Conservation (phyloP, 345 rosid species). For the Pugionium dolabratum region DNA sequence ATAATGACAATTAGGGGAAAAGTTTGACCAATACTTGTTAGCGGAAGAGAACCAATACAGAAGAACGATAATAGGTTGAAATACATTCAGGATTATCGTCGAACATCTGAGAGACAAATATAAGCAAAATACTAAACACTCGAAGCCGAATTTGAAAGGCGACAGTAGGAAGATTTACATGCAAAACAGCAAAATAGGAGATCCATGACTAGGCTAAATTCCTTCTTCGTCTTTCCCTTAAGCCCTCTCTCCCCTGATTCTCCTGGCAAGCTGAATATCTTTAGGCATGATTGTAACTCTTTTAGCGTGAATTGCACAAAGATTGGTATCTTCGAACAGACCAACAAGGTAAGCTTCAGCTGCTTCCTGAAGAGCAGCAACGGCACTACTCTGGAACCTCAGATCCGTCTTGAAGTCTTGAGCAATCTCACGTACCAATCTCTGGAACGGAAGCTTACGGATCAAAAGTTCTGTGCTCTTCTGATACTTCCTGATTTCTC, state of each 20-base stretch:
- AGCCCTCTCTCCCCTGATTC: slow-evolving; percentile 65
- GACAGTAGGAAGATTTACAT: slow-evolving; percentile 5
- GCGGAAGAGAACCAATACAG: no score
- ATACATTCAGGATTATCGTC: background rate
- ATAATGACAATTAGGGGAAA: no score
- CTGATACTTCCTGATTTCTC: slow-evolving; percentile 38
- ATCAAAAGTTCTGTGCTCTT: background rate
- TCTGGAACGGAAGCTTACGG: slow-evolving; percentile 35
- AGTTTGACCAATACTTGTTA: no score
- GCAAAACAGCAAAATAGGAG: background rate
- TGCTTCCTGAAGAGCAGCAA: slow-evolving; percentile 37
- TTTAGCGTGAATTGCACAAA: no score
- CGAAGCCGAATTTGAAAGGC: background rate
- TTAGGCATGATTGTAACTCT: no score
- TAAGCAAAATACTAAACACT: background rate
- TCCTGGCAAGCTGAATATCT: slow-evolving; percentile 36
- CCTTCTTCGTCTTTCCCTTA: slow-evolving; percentile 16
- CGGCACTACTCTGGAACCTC: slow-evolving; percentile 64
- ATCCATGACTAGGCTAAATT: no score
- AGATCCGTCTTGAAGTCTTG: slow-evolving; percentile 72
- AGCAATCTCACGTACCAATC: slow-evolving; percentile 56
- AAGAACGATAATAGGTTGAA: background rate
- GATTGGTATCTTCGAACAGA: slow-evolving; percentile 49
- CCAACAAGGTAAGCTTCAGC: slow-evolving; percentile 54
- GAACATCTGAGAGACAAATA: background rate